Conservation (phyloP, 768 basidiomycete species). For the Russula griseocarnosa region DNA sequence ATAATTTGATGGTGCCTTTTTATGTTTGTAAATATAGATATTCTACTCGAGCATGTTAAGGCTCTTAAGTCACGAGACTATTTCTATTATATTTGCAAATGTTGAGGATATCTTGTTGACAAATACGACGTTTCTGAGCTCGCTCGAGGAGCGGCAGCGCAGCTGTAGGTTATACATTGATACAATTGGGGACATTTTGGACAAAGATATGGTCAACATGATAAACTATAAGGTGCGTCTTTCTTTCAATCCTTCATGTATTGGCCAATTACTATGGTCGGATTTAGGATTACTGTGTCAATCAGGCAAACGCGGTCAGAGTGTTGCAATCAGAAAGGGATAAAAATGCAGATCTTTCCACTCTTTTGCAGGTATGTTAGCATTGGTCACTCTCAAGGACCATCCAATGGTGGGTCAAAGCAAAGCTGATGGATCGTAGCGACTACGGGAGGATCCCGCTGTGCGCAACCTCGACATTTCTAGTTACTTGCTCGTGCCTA, state of each 20-base stretch:
- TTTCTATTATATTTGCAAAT: slow-evolving; percentile 85
- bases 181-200: slow-evolving; percentile 78
- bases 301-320: slow-evolving; percentile 75
- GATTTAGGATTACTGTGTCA: slow-evolving; percentile 79
- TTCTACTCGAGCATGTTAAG: slow-evolving; percentile 81
- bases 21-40: slow-evolving; percentile 43
- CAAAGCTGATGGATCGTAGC: slow-evolving; percentile 39
- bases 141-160: slow-evolving; percentile 87
- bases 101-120: slow-evolving; percentile 87
- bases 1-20: not conserved
- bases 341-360: slow-evolving; percentile 58
- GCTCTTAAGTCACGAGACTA: slow-evolving; percentile 69
- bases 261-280: not conserved
- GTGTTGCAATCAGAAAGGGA: slow-evolving; percentile 70
- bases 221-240: slow-evolving; percentile 67
- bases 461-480: slow-evolving; percentile 83
- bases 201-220: slow-evolving; percentile 72
- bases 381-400: not conserved
- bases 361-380: slow-evolving; percentile 57
- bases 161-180: slow-evolving; percentile 90
- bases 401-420: not conserved
- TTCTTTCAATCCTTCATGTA: not conserved
- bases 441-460: slow-evolving; percentile 69
- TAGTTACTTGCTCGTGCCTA: slow-evolving; percentile 87
- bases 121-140: slow-evolving; percentile 84